Evolutionary conservation across 176 grass and related monocot species (phyloP), one percentile per base, ranked within the genome.

Genomic region (Tillandsia fasciculata): DNA sequence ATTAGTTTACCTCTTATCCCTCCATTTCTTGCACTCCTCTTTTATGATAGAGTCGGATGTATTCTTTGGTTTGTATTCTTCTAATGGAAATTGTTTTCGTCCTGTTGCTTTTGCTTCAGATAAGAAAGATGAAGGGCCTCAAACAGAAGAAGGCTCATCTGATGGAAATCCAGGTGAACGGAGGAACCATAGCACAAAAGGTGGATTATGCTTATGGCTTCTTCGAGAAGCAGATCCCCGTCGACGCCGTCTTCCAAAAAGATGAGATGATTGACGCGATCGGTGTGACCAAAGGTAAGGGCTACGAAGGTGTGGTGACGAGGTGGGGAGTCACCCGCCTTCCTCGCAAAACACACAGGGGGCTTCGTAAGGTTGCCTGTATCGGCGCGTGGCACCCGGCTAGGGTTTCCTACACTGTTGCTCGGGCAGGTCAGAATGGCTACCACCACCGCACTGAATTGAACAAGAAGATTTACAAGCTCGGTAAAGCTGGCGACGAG

Each of bases 251-350:
- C 3, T 96, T 96, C 63, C 80, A 85, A 56, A 96, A 96, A 57
- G 92, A 96, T 78, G 92, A 96, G 75, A 96, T 96, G 92, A 96
- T 96, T 67, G 92, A 96, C 65, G 80, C 91, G 63, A 96, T 96
- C 24, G 92, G 92, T 77, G 92, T 96, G 10, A 96, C 88, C 26
- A 96, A 96, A 77, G 92, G 92, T 86, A 96, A 96, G 82, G 92
- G 92, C 4, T 96, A 96, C 2, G 92, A 96, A 80, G 92, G 92
- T 80, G 92, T 96, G 10, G 92, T 96, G 20, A 96, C 92, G 7
- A 82, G 88, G 69, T 96, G 92, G 92, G 92, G 92, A 71, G 92
- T 96, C 63, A 96, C 92, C n/a, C 92, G 92, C 33, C 92, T 96
- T 82, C 92, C 91, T n/a, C 92, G 92, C 26, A 96, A 96, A 77